These are phyloP conservation scores for Paralagenidium karlingii DNA, from an alignment of 352 stramenopile species.

Conservation along the genomic window DNA sequence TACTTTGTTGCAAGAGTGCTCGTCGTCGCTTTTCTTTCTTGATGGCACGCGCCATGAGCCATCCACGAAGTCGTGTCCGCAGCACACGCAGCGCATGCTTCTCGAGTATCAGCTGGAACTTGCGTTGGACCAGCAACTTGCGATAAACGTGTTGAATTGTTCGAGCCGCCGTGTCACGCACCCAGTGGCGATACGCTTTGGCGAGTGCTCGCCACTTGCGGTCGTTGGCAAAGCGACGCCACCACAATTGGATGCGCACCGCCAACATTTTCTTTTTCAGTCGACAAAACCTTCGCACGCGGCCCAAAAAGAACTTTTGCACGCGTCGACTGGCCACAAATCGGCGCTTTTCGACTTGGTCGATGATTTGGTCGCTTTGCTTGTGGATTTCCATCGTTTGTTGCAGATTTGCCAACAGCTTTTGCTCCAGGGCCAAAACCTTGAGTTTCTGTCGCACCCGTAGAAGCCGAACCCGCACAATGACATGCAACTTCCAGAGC, in stretches of 20 bases:
- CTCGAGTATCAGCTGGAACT: constrained; percentile 16
- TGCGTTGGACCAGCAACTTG: constrained; percentile 9
- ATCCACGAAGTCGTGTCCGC: constrained; percentile 18
- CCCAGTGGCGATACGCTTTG: background rate
- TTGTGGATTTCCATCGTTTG: too few species aligned
- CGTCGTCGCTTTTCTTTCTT: constrained; percentile 25
- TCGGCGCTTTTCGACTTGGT: background rate
- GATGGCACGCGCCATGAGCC: constrained; percentile 25
- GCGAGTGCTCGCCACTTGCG: constrained; percentile 17
- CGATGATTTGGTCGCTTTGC: too few species aligned
- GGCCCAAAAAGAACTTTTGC: constrained; percentile 31
- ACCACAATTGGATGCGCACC: constrained; percentile 26
- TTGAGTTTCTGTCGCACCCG: too few species aligned
- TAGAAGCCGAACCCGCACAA: too few species aligned
- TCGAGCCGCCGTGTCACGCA: constrained; percentile 13
- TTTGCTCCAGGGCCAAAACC: too few species aligned
- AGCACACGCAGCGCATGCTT: constrained; percentile 20
- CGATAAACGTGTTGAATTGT: constrained; percentile 35
- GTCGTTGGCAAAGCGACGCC: constrained; percentile 11
- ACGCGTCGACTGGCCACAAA: constrained; percentile 19
- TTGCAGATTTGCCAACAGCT: too few species aligned
- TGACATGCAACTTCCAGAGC: too few species aligned
- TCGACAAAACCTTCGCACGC: constrained; percentile 23
- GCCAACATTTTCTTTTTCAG: constrained; percentile 39
- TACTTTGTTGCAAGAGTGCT: too few species aligned